Conservation (phyloP, 352 stramenopile genomes). For the Phytophthora palmivora region DNA sequence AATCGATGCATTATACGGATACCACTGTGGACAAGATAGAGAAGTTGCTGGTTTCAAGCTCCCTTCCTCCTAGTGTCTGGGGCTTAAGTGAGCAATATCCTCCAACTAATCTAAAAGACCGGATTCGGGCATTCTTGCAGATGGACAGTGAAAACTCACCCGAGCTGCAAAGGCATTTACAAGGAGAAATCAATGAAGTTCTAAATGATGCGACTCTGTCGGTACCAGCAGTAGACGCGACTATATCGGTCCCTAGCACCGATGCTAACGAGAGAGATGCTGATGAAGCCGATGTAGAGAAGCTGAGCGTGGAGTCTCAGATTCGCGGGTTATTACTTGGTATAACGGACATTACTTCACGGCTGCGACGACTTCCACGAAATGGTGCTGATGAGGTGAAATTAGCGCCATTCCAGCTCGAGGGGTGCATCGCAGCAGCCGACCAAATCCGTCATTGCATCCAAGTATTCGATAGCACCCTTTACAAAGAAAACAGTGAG, state of each 20-base stretch:
- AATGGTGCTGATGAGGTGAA: constrained; percentile 4
- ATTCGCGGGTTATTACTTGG: constrained; percentile 26
- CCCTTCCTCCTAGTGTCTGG: not conserved
- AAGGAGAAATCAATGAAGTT: constrained; percentile 28
- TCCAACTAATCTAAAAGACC: constrained; percentile 3
- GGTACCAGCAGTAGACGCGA: not conserved
- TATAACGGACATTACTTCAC: constrained; percentile 28
- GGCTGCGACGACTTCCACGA: constrained; percentile 21
- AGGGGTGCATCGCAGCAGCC: constrained; percentile 32
- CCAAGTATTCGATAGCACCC: constrained; percentile 21
- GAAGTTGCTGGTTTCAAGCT: constrained; percentile 24
- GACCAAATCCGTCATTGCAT: constrained; percentile 38
- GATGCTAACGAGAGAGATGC: not conserved
- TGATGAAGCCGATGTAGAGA: not conserved
- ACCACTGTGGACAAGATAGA: constrained; percentile 30
- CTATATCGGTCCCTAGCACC: not conserved
- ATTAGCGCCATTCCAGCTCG: constrained; percentile 16
- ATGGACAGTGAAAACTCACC: constrained; percentile 24
- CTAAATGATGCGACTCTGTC: constrained; percentile 8
- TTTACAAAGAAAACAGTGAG: constrained; percentile 7
- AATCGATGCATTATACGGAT: constrained; percentile 6
- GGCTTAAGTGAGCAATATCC: not conserved
- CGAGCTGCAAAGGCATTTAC: constrained; percentile 27
- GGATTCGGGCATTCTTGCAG: constrained; percentile 17
- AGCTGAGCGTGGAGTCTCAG: constrained; percentile 8